Percentiles rank a stretch among this genome's conserved stretches.
Conservation (phyloP, 1,284 basidiomycete species). For the Ustilago vetiveriae region DNA sequence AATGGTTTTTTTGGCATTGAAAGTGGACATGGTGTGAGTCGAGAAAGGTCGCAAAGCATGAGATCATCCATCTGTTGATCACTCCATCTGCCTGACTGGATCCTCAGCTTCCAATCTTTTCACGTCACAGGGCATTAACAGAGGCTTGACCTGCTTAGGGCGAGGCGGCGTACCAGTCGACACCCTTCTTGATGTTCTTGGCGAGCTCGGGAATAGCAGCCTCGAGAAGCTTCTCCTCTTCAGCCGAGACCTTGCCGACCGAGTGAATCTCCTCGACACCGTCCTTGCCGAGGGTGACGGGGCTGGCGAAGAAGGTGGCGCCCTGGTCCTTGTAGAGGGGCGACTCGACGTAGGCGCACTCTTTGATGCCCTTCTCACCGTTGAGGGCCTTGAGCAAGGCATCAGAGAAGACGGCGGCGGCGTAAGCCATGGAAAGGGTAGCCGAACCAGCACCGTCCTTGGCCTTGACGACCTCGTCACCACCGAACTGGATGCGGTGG, state of each 20-base stretch:
- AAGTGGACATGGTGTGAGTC: too few relatives aligned
- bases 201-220: constrained; percentile 64
- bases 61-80: too few relatives aligned
- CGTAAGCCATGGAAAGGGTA: constrained; percentile 87
- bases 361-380: constrained; percentile 85
- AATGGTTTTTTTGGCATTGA: too few relatives aligned
- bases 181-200: constrained; percentile 67
- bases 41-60: too few relatives aligned
- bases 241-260: constrained; percentile 60
- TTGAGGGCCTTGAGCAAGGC: constrained; percentile 85
- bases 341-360: constrained; percentile 86
- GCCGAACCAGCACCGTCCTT: constrained; percentile 88
- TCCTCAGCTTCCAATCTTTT: too few relatives aligned
- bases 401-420: constrained; percentile 72
- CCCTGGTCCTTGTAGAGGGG: constrained; percentile 77
- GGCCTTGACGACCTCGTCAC: constrained; percentile 91
- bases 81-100: too few relatives aligned
- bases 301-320: constrained; percentile 70
- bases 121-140: not conserved
- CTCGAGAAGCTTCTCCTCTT: constrained; percentile 67
- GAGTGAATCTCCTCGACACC: constrained; percentile 66
- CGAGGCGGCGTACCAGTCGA: constrained; percentile 59
- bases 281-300: constrained; percentile 62
- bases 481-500: constrained; percentile 90
- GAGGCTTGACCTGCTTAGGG: constrained; percentile 34